These are phyloP conservation scores for Chimonanthus praecox DNA, from an alignment of 164 flowering plant species.

Conservation along the genomic window DNA sequence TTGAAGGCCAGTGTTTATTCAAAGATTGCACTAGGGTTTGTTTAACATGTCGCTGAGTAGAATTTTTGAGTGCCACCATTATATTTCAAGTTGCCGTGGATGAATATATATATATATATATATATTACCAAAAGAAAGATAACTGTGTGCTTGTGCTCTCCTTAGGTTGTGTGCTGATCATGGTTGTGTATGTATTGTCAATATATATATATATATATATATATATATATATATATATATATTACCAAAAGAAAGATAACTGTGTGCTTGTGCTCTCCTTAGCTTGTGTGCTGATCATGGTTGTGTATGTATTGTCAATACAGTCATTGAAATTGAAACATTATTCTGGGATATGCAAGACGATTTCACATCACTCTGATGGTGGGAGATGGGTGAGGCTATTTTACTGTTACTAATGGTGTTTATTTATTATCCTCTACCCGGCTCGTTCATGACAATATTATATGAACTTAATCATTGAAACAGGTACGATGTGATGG, in stretches of 20 bases:
- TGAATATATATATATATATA: neutral
- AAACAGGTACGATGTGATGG: conserved; percentile 85
- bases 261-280: neutral
- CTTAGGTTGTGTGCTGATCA: neutral
- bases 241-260: neutral
- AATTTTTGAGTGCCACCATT: conserved; percentile 5
- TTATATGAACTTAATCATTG: neutral
- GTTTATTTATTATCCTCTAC: neutral
- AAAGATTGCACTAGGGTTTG: conserved; percentile 72
- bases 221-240: neutral
- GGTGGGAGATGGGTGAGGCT: conserved; percentile 86
- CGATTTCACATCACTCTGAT: conserved; percentile 82
- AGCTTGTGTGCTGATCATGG: neutral
- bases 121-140: too few relatives aligned
- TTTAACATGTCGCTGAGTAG: conserved; percentile 1
- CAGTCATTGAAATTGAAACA: conserved; percentile 78
- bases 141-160: neutral
- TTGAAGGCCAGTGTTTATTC: conserved; percentile 44
- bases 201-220: neutral
- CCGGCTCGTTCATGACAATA: neutral
- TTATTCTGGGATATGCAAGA: conserved; percentile 94
- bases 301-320: conserved; percentile 8
- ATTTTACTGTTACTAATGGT: neutral
- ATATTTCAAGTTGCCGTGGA: neutral
- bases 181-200: conserved; percentile 1